Conservation (phyloP, 2,329 filamentous ascomycete genomes). For the Phoma herbarum region DNA sequence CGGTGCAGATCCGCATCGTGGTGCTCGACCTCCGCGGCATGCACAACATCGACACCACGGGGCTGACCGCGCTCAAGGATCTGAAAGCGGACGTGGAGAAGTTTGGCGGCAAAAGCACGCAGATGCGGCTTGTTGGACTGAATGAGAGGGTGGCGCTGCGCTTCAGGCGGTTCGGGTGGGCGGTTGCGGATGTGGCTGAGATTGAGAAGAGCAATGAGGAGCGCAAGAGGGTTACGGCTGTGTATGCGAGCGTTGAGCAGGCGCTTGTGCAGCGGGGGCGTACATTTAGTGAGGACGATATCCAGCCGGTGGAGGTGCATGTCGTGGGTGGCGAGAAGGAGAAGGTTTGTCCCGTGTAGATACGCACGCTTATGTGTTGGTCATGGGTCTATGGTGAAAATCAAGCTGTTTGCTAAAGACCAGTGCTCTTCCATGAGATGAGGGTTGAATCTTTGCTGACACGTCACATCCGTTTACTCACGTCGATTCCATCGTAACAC, state of each 20-base stretch:
- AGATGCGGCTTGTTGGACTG: conserved; percentile 62
- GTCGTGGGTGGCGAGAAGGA: conserved; percentile 32
- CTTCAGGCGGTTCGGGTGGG: conserved; percentile 50
- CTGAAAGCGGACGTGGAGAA: conserved; percentile 59
- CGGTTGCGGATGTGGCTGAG: conserved; percentile 23
- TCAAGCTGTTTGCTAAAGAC: no score
- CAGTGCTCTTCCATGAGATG: no score
- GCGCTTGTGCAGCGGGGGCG: conserved; percentile 24
- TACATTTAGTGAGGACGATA: conserved; percentile 20
- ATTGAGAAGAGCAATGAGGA: conserved; percentile 2
- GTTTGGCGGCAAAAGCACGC: conserved; percentile 58
- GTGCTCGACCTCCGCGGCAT: conserved; percentile 63
- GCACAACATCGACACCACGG: conserved; percentile 64
- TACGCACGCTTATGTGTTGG: no score
- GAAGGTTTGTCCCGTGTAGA: no score
- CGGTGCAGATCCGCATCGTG: conserved; percentile 57
- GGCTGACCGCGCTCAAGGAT: conserved; percentile 59
- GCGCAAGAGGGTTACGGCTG: conserved; percentile 19
- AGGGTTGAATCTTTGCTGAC: no score
- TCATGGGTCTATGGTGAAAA: no score
- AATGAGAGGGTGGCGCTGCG: conserved; percentile 50
- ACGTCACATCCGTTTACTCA: no score
- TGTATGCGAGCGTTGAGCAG: conserved; percentile 29
- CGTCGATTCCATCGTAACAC: no score
- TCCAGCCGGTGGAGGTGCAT: conserved; percentile 27